Base-by-base conservation (phyloP, 345 rosid genomes). In the Euphorbia lathyris region DNA sequence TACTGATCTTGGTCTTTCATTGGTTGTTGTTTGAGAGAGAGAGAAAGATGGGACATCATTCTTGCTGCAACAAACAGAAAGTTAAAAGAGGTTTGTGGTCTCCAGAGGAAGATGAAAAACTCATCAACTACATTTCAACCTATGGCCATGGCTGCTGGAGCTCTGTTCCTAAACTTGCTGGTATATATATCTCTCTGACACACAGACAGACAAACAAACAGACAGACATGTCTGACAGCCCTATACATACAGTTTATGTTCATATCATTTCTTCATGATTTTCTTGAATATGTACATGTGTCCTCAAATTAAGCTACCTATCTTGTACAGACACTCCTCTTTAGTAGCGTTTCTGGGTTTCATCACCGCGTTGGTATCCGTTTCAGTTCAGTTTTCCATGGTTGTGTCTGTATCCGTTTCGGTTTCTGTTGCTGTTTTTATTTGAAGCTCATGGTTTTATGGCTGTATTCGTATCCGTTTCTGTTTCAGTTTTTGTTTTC, bases 81-180 rank as follows among this genome's bases (percentile, higher is more conserved):
- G 98, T 95, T 51, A 95, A 87, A 87, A 88, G 99, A 81, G 99
- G 98, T 17, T 81, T 95, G 14, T 95, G 99, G 99, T 95, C 99
- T 59, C 99, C 99, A 0, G 97, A 95, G 68, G 99, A 95, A 84
- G 99, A 95, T 77, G 97, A 92, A 86, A 95, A 88, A 76, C 99
- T 95, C 86, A 75, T 90, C 77, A 87, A 70, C 88, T 90, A 88
- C 87, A 89, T 95, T 84, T 76, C 91, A 16, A 87, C 88, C 64
- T 88, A 87, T 50, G 99, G 98, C 80, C 98, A 95, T 80, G 98
- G 98, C 27, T 88, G 99, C 79, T 95, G 99, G 99, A 92, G 98
- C 84, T 90, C 99, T 1, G 96, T 95, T 72, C 98, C 99, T 29
- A 95, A 83, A 84, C 97, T 69, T 75, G 97, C 99, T 78, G 99